These are phyloP conservation scores for Aspergillus steynii DNA, from an alignment of 495 filamentous ascomycete genomes.

Conservation along the genomic window DNA sequence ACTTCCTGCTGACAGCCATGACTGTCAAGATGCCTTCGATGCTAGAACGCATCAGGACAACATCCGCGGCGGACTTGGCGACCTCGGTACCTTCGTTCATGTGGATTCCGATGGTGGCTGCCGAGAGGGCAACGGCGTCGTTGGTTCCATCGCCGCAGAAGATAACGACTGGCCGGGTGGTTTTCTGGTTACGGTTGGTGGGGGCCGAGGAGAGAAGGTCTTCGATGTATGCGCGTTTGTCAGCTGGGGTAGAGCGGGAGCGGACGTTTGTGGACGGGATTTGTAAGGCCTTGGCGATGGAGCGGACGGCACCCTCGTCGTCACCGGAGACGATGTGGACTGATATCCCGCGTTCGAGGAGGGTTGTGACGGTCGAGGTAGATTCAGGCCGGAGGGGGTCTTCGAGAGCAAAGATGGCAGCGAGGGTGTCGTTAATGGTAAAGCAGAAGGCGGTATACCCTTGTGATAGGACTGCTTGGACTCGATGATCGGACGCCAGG, in stretches of 20 bases:
- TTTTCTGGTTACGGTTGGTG: slow-evolving; percentile 10
- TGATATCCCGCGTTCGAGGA: slow-evolving; percentile 56
- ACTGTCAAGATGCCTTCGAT: slow-evolving; percentile 58
- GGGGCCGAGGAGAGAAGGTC: slow-evolving; percentile 21
- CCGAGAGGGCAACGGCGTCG: slow-evolving; percentile 71
- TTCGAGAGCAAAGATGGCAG: slow-evolving; percentile 59
- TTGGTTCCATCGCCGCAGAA: slow-evolving; percentile 84
- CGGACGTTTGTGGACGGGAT: slow-evolving; percentile 50
- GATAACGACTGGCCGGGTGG: slow-evolving; percentile 45
- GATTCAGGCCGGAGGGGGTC: slow-evolving; percentile 63
- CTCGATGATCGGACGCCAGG: slow-evolving; percentile 31
- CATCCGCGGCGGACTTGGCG: slow-evolving; percentile 67
- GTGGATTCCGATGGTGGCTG: slow-evolving; percentile 73
- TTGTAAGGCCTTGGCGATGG: slow-evolving; percentile 51
- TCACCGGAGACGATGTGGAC: slow-evolving; percentile 73
- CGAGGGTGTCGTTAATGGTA: slow-evolving; percentile 48
- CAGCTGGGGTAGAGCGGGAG: slow-evolving; percentile 55
- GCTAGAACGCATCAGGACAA: slow-evolving; percentile 61
- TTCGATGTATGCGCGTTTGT: slow-evolving; percentile 66
- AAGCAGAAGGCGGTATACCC: slow-evolving; percentile 66
- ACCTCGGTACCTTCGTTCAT: slow-evolving; percentile 64
- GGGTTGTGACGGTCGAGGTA: slow-evolving; percentile 39
- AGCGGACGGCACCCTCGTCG: slow-evolving; percentile 56
- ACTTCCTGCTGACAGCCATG: slow-evolving; percentile 57
- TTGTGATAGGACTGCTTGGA: slow-evolving; percentile 44